A percentile compares a stretch with the other conserved stretches of the same genome.
Conservation (phyloP, 1,139 yeast species). For the Blastobotrys malaysiensis region DNA sequence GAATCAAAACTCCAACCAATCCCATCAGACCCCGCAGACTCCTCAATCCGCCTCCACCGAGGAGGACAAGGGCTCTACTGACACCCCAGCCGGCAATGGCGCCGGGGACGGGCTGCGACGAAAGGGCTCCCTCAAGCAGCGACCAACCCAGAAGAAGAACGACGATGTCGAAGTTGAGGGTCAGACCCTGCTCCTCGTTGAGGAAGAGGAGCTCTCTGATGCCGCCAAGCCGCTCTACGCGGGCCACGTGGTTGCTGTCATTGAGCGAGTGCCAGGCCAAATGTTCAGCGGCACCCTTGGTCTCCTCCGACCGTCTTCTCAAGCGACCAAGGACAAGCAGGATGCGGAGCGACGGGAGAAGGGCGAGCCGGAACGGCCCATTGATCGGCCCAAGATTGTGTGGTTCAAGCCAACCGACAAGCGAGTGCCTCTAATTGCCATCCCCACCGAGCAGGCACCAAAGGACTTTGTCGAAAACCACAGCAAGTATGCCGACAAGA, state of each 20-base stretch:
- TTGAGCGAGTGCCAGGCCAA: conserved; percentile 96
- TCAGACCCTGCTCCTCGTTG: conserved; percentile 81
- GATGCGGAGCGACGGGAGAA: conserved; percentile 46
- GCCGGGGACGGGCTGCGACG: conserved; percentile 52
- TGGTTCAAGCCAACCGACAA: conserved; percentile 99
- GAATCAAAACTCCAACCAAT: no score
- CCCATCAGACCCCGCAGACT: no score
- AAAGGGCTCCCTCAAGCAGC: conserved; percentile 85
- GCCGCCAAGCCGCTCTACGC: conserved; percentile 92
- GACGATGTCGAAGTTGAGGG: conserved; percentile 99
- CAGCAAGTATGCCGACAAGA: conserved; percentile 69
- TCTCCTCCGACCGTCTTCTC: conserved; percentile 90
- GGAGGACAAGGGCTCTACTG: conserved; percentile 33
- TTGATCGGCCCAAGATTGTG: conserved; percentile 79
- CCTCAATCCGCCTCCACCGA: no score
- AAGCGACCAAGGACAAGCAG: conserved; percentile 77
- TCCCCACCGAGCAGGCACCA: conserved; percentile 98
- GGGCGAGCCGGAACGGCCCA: conserved; percentile 33
- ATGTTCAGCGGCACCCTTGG: conserved; percentile 87
- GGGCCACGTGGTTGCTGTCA: conserved; percentile 96
- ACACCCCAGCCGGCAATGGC: conserved; percentile 18
- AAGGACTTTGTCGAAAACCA: conserved; percentile 91
- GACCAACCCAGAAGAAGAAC: conserved; percentile 97
- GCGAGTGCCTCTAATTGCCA: conserved; percentile 94
- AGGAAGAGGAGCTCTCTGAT: conserved; percentile 93